Conservation (phyloP, 1,284 basidiomycete species). For the Cryptococcus hybrid region DNA sequence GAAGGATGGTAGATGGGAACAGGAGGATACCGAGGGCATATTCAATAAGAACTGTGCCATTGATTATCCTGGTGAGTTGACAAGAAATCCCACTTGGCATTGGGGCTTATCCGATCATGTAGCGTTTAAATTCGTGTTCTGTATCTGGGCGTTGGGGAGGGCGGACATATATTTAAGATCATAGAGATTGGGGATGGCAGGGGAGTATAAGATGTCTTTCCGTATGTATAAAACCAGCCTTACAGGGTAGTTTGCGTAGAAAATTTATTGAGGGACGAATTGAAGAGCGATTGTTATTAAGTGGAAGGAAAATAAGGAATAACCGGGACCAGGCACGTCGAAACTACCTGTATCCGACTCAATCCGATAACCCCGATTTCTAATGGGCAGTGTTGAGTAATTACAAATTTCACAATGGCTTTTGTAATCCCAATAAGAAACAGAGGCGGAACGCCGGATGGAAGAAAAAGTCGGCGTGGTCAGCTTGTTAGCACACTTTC, state of each 20-base stretch:
- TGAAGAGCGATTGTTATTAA: not conserved
- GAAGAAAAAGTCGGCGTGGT: not conserved
- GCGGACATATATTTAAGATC: conserved; percentile 42
- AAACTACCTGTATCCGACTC: not conserved
- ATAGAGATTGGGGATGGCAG: not conserved
- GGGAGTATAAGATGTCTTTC: too few relatives aligned
- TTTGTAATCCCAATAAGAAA: not conserved
- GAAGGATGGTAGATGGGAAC: conserved; percentile 91
- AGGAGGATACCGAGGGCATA: conserved; percentile 90
- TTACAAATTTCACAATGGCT: not conserved
- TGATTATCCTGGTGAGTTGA: conserved; percentile 67
- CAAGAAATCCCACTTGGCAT: not conserved
- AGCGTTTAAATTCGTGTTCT: conserved; percentile 87
- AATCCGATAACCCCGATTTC: conserved; percentile 2
- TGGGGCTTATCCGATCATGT: not conserved
- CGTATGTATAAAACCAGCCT: too few relatives aligned
- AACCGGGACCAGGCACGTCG: conserved; percentile 1
- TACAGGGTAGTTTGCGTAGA: too few relatives aligned
- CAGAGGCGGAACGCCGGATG: too few relatives aligned
- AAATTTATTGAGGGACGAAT: too few relatives aligned
- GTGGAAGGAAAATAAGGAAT: not conserved
- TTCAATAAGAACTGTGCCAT: conserved; percentile 95
- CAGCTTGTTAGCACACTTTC: not conserved
- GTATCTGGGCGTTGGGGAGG: conserved; percentile 65
- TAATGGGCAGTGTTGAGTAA: not conserved